Conservation (phyloP, 2,329 filamentous ascomycete species). For the Aspergillus udagawae region DNA sequence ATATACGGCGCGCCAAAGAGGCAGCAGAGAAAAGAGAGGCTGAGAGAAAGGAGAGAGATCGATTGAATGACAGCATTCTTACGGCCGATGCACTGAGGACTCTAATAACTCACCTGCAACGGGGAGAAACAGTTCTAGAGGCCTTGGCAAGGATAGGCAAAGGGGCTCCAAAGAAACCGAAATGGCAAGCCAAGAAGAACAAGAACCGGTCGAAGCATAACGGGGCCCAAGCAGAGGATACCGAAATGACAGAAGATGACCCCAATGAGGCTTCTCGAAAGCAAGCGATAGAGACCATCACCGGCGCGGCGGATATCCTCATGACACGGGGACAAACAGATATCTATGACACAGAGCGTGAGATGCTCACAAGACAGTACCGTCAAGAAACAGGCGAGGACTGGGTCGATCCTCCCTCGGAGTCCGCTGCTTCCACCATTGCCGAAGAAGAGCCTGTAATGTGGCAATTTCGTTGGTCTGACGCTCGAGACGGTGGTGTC, state of each 20-base stretch:
- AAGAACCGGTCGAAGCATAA: slow-evolving; percentile 47
- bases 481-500: slow-evolving; percentile 73
- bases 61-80: slow-evolving; percentile 69
- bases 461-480: slow-evolving; percentile 94
- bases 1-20: slow-evolving; percentile 81
- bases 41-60: slow-evolving; percentile 66
- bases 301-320: slow-evolving; percentile 82
- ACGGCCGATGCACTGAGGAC: slow-evolving; percentile 69
- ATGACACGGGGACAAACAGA: slow-evolving; percentile 78
- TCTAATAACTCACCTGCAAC: slow-evolving; percentile 70
- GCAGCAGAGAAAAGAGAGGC: slow-evolving; percentile 82
- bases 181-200: slow-evolving; percentile 59
- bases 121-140: slow-evolving; percentile 81
- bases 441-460: slow-evolving; percentile 40
- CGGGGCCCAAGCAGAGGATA: slow-evolving; percentile 43
- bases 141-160: slow-evolving; percentile 78
- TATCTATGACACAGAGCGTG: slow-evolving; percentile 87
- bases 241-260: slow-evolving; percentile 72
- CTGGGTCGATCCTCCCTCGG: slow-evolving; percentile 59
- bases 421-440: slow-evolving; percentile 20
- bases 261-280: slow-evolving; percentile 66
- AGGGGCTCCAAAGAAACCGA: slow-evolving; percentile 54
- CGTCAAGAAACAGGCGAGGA: slow-evolving; percentile 79
- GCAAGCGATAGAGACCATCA: slow-evolving; percentile 74
- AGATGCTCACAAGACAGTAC: slow-evolving; percentile 78